phyloP scores from a whole-genome alignment of 73 alveolate genomes.

The Paramecium sonneborni region DNA sequence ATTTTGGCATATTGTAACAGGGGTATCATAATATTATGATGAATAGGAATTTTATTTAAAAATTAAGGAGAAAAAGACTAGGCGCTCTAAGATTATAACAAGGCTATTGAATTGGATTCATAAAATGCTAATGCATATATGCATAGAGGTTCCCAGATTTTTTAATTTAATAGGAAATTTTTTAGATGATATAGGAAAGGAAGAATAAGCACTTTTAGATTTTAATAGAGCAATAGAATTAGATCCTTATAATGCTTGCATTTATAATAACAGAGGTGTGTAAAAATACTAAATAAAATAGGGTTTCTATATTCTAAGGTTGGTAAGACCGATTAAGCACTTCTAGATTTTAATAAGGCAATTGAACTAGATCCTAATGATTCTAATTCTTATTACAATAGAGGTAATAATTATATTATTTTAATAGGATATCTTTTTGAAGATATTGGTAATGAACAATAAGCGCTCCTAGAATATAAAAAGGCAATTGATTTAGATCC shows the following conservation, averaged over 20 bases:
- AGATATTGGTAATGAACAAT: neutral
- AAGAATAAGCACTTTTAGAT: neutral
- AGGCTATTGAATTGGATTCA: neutral
- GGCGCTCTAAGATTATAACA: neutral
- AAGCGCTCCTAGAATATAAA: neutral
- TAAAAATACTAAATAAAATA: neutral
- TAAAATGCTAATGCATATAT: neutral
- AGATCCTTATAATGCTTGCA: neutral
- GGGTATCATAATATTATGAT: too few species aligned
- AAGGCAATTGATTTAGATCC: neutral
- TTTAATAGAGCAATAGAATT: neutral
- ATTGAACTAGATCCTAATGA: neutral
- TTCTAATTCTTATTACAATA: neutral
- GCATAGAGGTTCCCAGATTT: neutral
- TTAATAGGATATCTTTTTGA: neutral
- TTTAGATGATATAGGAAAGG: neutral
- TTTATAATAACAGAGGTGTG: neutral
- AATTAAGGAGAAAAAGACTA: neutral
- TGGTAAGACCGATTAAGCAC: neutral
- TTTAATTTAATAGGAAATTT: neutral
- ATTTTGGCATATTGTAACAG: too few species aligned
- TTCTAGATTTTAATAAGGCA: neutral
- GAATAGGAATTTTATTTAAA: neutral
- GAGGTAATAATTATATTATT: neutral
- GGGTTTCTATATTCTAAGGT: neutral